phyloP scores from a whole-genome alignment of 2,329 filamentous ascomycete genomes.

The Corniculantispora saksenae region DNA sequence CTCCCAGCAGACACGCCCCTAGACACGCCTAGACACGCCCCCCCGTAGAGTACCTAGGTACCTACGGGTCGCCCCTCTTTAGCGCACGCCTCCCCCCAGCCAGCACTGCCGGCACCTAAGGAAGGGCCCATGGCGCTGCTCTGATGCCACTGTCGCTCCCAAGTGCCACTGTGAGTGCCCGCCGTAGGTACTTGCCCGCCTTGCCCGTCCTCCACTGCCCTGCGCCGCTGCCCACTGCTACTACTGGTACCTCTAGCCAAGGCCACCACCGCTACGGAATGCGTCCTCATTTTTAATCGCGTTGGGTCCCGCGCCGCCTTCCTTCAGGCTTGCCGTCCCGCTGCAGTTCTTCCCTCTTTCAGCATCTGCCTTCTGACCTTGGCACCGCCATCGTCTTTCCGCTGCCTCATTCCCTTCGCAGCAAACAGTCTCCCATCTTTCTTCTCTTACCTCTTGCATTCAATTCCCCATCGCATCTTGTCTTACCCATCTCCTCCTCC shows the following conservation, averaged over 20 bases:
- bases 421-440: not conserved
- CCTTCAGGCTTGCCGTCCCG: not conserved
- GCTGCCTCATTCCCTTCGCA: conserved; percentile 5
- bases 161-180: too few species aligned
- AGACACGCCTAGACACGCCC: too few species aligned
- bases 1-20: not conserved
- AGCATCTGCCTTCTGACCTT: conserved; percentile 13
- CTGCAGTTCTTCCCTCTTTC: conserved; percentile 17
- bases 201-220: too few species aligned
- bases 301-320: conserved; percentile 1
- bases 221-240: too few species aligned
- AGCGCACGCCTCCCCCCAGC: not conserved
- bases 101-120: too few species aligned
- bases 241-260: too few species aligned
- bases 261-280: not conserved
- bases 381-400: conserved; percentile 5
- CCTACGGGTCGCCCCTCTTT: not conserved
- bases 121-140: too few species aligned
- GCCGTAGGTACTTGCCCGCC: too few species aligned
- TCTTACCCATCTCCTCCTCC: not conserved
- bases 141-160: too few species aligned
- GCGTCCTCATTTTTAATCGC: conserved; percentile 12
- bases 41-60: too few species aligned
- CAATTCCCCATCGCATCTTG: not conserved
- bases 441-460: conserved; percentile 3